phyloP scores from a whole-genome alignment of 441 rosid genomes.

The Adansonia madagascariensis region DNA sequence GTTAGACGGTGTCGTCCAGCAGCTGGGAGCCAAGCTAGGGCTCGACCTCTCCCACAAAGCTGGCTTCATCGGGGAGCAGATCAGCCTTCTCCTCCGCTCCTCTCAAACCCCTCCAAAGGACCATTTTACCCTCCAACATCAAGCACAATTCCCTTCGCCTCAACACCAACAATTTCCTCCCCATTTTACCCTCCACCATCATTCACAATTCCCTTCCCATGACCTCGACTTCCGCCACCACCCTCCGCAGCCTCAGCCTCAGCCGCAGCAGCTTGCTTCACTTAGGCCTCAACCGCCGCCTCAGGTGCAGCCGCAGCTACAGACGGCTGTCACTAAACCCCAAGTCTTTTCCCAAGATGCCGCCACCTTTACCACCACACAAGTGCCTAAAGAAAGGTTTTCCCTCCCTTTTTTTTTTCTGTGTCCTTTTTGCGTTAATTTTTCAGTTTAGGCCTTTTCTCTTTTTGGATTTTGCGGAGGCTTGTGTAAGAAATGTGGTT shows the following conservation, averaged over 20 bases:
- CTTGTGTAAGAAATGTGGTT: slow-evolving; percentile 1
- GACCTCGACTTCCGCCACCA: slow-evolving; percentile 65
- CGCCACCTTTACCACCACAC: slow-evolving; percentile 34
- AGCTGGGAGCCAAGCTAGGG: slow-evolving; percentile 66
- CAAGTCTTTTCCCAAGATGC: slow-evolving; percentile 42
- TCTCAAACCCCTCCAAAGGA: slow-evolving; percentile 46
- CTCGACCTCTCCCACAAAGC: slow-evolving; percentile 62
- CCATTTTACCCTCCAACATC: slow-evolving; percentile 66
- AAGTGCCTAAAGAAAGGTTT: slow-evolving; percentile 66
- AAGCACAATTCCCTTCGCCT: slow-evolving; percentile 40
- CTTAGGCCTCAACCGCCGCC: slow-evolving; percentile 45
- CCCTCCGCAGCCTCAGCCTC: slow-evolving; percentile 44
- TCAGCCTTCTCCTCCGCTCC: slow-evolving; percentile 47
- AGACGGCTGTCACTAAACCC: slow-evolving; percentile 17
- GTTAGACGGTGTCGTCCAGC: slow-evolving; percentile 62
- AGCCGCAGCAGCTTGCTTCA: slow-evolving; percentile 27
- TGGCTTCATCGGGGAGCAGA: slow-evolving; percentile 60
- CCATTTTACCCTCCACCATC: slow-evolving; percentile 55
- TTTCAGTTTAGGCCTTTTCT: slow-evolving; percentile 4
- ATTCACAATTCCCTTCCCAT: slow-evolving; percentile 42
- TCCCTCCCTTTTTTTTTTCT: not conserved
- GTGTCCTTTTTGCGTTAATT: not conserved
- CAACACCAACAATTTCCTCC: slow-evolving; percentile 50
- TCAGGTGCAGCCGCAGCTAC: slow-evolving; percentile 38
- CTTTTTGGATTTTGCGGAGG: not conserved